phyloP scores from a whole-genome alignment of 2,329 filamentous ascomycete genomes.

The Monilinia fructicola region DNA sequence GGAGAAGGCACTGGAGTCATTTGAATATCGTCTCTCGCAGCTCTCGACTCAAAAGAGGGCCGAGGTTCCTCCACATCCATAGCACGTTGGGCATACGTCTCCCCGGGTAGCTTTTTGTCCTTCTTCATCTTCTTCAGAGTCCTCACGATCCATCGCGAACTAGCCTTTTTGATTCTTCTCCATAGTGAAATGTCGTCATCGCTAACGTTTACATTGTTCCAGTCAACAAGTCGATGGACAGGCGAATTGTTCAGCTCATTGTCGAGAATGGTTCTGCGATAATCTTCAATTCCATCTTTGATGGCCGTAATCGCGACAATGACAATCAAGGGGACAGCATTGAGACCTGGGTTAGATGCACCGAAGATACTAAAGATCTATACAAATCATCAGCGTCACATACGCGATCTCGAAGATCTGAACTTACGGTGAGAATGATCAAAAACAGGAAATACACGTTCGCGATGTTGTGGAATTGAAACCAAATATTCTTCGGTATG shows the following conservation, averaged over 20 bases:
- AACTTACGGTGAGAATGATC: conserved; percentile 87
- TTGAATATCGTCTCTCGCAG: conserved; percentile 71
- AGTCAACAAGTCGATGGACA: conserved; percentile 83
- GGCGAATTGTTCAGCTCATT: conserved; percentile 95
- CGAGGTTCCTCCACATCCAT: conserved; percentile 35
- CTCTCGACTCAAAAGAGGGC: conserved; percentile 61
- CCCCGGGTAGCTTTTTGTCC: conserved; percentile 46
- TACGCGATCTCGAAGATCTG: background rate
- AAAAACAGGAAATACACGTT: conserved; percentile 98
- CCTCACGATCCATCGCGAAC: conserved; percentile 42
- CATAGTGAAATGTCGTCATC: conserved; percentile 83
- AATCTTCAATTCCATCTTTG: conserved; percentile 96
- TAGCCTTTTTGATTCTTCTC: conserved; percentile 89
- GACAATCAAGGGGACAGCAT: conserved; percentile 87
- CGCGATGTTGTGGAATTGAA: conserved; percentile 97
- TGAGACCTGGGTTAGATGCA: conserved; percentile 83
- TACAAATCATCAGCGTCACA: conserved; percentile 35
- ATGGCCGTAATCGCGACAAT: conserved; percentile 85
- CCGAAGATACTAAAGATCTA: conserved; percentile 98
- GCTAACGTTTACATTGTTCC: conserved; percentile 89
- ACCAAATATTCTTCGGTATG: conserved; percentile 93
- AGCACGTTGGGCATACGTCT: conserved; percentile 30
- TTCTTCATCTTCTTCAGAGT: conserved; percentile 51
- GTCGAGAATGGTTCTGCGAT: conserved; percentile 84
- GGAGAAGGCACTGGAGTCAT: conserved; percentile 95